phyloP scores from a whole-genome alignment of 2,329 filamentous ascomycete species.

The Cladosporium halotolerans region DNA sequence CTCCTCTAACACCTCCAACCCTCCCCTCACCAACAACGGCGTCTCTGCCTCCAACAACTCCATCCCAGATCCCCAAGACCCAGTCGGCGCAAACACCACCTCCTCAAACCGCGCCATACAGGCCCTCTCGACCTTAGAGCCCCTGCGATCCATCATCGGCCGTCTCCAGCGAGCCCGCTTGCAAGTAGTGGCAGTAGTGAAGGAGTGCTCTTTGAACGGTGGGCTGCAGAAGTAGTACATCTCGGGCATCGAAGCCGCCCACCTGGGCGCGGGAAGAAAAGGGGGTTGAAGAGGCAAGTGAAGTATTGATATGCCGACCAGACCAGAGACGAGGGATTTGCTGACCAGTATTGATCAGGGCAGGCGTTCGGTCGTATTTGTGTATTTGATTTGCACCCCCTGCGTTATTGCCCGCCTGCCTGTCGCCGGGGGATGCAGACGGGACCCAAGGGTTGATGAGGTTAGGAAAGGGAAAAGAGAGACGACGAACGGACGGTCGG shows the following conservation, averaged over 20 bases:
- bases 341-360: too few species aligned
- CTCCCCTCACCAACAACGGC: too few species aligned
- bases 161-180: not conserved
- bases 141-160: constrained; percentile 10
- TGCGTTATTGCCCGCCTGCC: too few species aligned
- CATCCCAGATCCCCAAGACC: too few species aligned
- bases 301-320: not conserved
- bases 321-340: not conserved
- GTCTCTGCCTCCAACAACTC: too few species aligned
- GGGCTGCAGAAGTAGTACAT: constrained; percentile 25
- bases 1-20: too few species aligned
- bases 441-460: too few species aligned
- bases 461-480: too few species aligned
- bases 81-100: constrained; percentile 18
- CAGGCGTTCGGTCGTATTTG: too few species aligned
- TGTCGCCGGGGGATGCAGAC: too few species aligned
- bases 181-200: not conserved
- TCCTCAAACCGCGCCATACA: constrained; percentile 26
- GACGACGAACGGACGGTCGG: too few species aligned
- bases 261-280: not conserved
- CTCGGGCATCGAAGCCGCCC: constrained; percentile 14
- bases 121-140: constrained; percentile 5
- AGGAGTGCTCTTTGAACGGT: constrained; percentile 9
- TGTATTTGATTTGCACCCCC: too few species aligned
- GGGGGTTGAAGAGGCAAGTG: not conserved